phyloP scores from a whole-genome alignment of 2,329 filamentous ascomycete genomes.

The Penicillium sp. region DNA sequence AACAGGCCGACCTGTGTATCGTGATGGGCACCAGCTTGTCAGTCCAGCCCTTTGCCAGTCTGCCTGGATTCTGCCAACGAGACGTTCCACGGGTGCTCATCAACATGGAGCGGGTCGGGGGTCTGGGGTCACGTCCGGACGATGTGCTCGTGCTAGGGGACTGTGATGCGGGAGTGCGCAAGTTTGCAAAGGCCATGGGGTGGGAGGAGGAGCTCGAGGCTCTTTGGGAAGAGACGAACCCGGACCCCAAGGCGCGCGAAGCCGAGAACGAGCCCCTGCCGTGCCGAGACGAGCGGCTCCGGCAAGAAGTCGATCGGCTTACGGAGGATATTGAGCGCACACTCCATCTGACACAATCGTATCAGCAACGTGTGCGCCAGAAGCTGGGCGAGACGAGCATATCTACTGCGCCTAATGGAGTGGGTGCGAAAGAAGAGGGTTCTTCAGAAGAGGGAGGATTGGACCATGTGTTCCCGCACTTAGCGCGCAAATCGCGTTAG shows the following conservation, averaged over 20 bases:
- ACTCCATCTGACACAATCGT: slow-evolving; percentile 51
- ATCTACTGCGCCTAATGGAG: not conserved
- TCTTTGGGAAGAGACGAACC: slow-evolving; percentile 70
- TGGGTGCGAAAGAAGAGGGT: not conserved
- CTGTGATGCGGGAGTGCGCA: slow-evolving; percentile 79
- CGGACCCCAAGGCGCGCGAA: slow-evolving; percentile 58
- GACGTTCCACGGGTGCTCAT: slow-evolving; percentile 77
- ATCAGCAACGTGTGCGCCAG: slow-evolving; percentile 44
- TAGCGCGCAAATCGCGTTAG: slow-evolving; percentile 26
- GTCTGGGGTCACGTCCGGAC: slow-evolving; percentile 73
- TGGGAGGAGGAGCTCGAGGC: slow-evolving; percentile 83
- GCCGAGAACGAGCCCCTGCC: slow-evolving; percentile 40
- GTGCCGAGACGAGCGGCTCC: slow-evolving; percentile 58
- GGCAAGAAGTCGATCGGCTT: slow-evolving; percentile 61
- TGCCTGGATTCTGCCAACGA: slow-evolving; percentile 67
- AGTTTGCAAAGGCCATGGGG: slow-evolving; percentile 75
- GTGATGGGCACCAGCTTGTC: slow-evolving; percentile 85
- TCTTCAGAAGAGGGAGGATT: slow-evolving; percentile 22
- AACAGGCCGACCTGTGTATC: slow-evolving; percentile 73
- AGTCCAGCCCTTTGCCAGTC: slow-evolving; percentile 84
- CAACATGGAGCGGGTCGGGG: slow-evolving; percentile 82
- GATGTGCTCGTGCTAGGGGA: slow-evolving; percentile 83
- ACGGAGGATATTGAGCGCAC: slow-evolving; percentile 61
- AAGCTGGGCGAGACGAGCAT: slow-evolving; percentile 25
- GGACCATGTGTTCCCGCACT: slow-evolving; percentile 42